Conservation (phyloP, 2,329 filamentous ascomycete species). For the Fonsecaea pedrosoi region DNA sequence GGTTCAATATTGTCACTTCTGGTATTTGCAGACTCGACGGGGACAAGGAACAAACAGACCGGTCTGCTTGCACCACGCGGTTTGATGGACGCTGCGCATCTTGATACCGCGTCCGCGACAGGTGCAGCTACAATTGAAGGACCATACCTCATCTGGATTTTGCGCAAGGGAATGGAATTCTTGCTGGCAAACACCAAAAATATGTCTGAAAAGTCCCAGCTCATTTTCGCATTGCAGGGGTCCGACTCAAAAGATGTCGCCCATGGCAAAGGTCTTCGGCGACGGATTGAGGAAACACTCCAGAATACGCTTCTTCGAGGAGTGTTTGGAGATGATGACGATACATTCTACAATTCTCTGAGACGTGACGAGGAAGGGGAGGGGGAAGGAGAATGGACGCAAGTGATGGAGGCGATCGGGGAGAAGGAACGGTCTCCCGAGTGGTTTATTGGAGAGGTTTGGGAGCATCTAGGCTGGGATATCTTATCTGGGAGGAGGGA, state of each 20-base stretch:
- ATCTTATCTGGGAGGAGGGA: slow-evolving; percentile 45
- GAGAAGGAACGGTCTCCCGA: slow-evolving; percentile 49
- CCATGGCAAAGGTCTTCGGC: slow-evolving; percentile 7
- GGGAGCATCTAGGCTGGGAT: slow-evolving; percentile 66
- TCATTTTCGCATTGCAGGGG: slow-evolving; percentile 32
- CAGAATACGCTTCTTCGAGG: slow-evolving; percentile 52
- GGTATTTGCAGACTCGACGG: slow-evolving; percentile 29
- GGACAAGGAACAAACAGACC: slow-evolving; percentile 1
- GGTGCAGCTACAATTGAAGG: slow-evolving; percentile 45
- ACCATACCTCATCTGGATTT: slow-evolving; percentile 46
- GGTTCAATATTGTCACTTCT: slow-evolving; percentile 37
- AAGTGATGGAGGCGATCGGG: slow-evolving; percentile 13
- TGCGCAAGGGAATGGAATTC: slow-evolving; percentile 44
- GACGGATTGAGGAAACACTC: slow-evolving; percentile 41
- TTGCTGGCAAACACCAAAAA: slow-evolving; percentile 33
- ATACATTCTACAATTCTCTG: slow-evolving; percentile 43
- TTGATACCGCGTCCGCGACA: slow-evolving; percentile 37
- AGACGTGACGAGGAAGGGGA: slow-evolving; percentile 35
- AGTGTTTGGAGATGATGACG: slow-evolving; percentile 49
- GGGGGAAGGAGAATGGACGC: slow-evolving; percentile 28
- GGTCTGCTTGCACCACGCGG: slow-evolving; percentile 44
- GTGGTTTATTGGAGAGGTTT: slow-evolving; percentile 64
- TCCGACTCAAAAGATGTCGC: background rate
- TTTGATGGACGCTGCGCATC: slow-evolving; percentile 40
- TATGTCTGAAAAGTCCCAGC: slow-evolving; percentile 28